These are phyloP conservation scores for Pyropia yezoensis DNA, from an alignment of 23 red algal genomes.

Conservation along the genomic window DNA sequence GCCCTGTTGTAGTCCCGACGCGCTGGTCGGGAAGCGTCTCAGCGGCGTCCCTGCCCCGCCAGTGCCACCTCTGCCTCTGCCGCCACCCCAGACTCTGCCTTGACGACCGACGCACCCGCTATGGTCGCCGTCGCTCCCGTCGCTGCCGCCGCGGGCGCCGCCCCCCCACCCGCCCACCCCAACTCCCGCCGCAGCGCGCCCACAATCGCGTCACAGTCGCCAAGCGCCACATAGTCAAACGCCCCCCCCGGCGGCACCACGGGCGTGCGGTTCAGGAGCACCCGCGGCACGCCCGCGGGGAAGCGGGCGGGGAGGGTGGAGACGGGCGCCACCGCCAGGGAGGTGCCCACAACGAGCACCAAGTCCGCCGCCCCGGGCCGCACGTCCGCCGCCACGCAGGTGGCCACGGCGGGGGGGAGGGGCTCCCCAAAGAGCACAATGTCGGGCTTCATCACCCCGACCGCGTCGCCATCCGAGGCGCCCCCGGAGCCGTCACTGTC, in stretches of 20 bases:
- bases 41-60: too few species aligned
- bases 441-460: conserved; percentile 80
- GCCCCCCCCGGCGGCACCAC: conserved; percentile 14
- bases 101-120: too few species aligned
- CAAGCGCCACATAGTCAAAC: conserved; percentile 81
- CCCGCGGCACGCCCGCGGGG: conserved; percentile 26
- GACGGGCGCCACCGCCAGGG: conserved; percentile 74
- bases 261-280: conserved; percentile 82
- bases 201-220: conserved; percentile 71
- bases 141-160: not conserved
- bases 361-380: conserved; percentile 32
- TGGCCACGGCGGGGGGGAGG: conserved; percentile 38
- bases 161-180: conserved; percentile 10
- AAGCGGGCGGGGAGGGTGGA: conserved; percentile 46
- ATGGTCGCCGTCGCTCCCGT: too few species aligned
- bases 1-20: too few species aligned
- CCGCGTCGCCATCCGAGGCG: not conserved
- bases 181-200: conserved; percentile 11
- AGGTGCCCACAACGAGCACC: conserved; percentile 86
- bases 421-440: conserved; percentile 96
- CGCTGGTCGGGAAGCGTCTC: too few species aligned
- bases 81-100: too few species aligned
- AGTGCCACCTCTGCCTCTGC: too few species aligned
- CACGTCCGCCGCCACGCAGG: conserved; percentile 27
- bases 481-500: conserved; percentile 1